These are phyloP conservation scores for Malus hybrid DNA, from an alignment of 331 rosid species.

Conservation along the genomic window DNA sequence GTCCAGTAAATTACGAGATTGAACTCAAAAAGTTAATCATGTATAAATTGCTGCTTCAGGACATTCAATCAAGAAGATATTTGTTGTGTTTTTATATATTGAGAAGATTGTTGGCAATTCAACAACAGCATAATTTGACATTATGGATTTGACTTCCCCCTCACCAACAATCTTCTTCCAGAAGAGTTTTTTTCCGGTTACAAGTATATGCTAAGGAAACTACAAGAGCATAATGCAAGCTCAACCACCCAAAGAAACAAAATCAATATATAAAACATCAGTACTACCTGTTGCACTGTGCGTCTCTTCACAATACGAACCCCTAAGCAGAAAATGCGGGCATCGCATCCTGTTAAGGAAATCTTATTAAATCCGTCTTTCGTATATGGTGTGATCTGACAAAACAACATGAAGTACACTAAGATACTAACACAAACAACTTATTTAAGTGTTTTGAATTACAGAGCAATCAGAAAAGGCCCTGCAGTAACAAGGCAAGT, in stretches of 20 bases:
- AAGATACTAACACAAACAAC: conserved; percentile 16
- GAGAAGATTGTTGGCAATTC: no score
- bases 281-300: conserved; percentile 64
- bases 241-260: neutral
- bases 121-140: no score
- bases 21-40: no score
- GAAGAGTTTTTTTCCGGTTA: neutral
- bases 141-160: no score
- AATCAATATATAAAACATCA: neutral
- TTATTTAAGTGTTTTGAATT: neutral
- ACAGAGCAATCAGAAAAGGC: neutral
- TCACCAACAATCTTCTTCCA: no score
- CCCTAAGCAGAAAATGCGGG: conserved; percentile 84
- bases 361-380: conserved; percentile 89
- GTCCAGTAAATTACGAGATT: no score
- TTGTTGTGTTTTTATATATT: no score
- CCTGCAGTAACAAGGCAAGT: neutral
- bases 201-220: neutral
- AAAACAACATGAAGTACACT: conserved; percentile 26
- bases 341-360: conserved; percentile 73
- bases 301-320: conserved; percentile 83
- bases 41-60: no score
- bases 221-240: neutral
- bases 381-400: conserved; percentile 68
- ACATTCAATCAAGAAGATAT: no score